These are phyloP conservation scores for Aspergillus uvarum DNA, from an alignment of 2,329 filamentous ascomycete genomes.

Conservation along the genomic window DNA sequence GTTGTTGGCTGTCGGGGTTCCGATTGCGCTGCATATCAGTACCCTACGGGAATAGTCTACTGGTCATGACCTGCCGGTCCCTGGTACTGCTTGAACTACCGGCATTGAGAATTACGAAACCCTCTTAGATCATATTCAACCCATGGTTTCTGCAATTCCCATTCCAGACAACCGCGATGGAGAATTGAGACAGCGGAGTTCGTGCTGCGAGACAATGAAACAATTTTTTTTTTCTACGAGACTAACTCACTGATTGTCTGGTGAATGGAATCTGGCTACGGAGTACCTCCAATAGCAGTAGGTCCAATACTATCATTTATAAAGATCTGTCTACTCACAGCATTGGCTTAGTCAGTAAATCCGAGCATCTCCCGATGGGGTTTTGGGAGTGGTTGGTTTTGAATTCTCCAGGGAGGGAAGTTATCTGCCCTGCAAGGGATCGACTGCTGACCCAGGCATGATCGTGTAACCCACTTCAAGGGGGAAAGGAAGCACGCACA, in stretches of 20 bases:
- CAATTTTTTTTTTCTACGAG: background rate
- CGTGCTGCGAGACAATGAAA: no score
- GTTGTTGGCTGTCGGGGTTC: no score
- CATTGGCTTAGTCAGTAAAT: background rate
- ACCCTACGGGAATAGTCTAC: no score
- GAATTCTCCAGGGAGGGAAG: background rate
- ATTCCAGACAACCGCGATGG: background rate
- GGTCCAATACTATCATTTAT: no score
- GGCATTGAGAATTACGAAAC: background rate
- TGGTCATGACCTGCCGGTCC: background rate
- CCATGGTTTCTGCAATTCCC: background rate
- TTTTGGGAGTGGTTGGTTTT: background rate
- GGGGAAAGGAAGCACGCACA: no score
- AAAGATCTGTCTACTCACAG: background rate
- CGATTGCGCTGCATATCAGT: no score
- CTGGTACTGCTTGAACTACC: background rate
- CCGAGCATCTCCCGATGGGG: background rate
- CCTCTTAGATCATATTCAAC: background rate
- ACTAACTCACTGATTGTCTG: background rate
- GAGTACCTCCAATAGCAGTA: no score
- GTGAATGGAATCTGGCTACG: background rate
- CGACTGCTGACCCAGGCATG: slow-evolving; percentile 5
- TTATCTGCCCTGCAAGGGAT: background rate
- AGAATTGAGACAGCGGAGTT: no score
- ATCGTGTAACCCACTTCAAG: background rate